Percentiles rank a stretch among this genome's conserved stretches.
phyloP scores from a whole-genome alignment of 2,329 filamentous ascomycete genomes.

The Cryphonectria japonica region DNA sequence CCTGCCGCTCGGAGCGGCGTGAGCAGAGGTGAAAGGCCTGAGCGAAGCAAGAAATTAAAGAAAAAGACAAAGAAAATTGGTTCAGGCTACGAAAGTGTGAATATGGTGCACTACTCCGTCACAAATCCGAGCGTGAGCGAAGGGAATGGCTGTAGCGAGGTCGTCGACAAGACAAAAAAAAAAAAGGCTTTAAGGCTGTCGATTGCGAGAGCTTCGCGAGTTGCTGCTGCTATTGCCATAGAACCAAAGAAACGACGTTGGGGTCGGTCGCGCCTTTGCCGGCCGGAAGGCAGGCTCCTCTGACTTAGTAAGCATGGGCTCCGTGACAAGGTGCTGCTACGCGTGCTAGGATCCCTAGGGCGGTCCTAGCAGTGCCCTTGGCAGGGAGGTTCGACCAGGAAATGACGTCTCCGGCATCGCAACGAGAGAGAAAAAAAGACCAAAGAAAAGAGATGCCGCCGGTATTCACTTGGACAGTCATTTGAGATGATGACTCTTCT shows the following conservation, averaged over 20 bases:
- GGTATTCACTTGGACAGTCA: not conserved
- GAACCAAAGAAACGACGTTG: not conserved
- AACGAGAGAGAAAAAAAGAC: not conserved
- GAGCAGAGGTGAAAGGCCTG: conserved; percentile 21
- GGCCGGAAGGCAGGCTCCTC: not conserved
- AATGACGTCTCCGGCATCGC: conserved; percentile 15
- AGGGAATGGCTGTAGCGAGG: not conserved
- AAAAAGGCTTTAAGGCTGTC: not conserved
- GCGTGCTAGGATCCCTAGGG: no score
- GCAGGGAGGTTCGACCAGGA: not conserved
- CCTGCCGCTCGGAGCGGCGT: conserved; percentile 11
- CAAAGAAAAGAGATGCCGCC: not conserved
- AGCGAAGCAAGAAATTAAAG: conserved; percentile 13
- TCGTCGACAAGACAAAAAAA: not conserved
- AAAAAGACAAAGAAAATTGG: not conserved
- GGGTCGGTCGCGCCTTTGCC: conserved; percentile 1
- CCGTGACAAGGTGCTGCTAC: not conserved
- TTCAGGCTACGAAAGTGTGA: not conserved
- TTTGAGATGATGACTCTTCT: not conserved
- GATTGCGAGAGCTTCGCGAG: not conserved
- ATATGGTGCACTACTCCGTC: not conserved
- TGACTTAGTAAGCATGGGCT: conserved; percentile 1
- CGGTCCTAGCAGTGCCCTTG: not conserved
- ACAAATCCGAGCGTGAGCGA: not conserved
- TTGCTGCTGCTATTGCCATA: not conserved